Evolutionary conservation across 2,329 filamentous ascomycete genomes (phyloP).

Genomic region (Aspergillus ochraceus): DNA sequence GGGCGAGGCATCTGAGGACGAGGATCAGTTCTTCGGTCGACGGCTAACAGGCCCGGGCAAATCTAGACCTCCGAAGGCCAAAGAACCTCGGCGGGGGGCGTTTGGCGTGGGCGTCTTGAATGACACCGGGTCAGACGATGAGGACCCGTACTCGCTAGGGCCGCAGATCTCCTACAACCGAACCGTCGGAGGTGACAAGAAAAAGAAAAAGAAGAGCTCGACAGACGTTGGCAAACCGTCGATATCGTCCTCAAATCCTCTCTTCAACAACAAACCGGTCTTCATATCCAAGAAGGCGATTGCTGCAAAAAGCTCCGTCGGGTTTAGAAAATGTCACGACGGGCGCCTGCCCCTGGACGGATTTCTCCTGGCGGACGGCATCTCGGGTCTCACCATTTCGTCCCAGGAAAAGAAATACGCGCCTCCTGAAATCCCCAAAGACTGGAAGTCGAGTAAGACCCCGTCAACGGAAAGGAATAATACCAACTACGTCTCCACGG

Average conservation of each 20-base stretch:
- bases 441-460: slow-evolving; percentile 68
- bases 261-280: slow-evolving; percentile 66
- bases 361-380: slow-evolving; percentile 67
- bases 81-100: slow-evolving; percentile 59
- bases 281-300: slow-evolving; percentile 69
- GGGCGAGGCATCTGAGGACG: slow-evolving; percentile 23
- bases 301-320: slow-evolving; percentile 44
- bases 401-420: slow-evolving; percentile 48
- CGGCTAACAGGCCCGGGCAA: slow-evolving; percentile 34
- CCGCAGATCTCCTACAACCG: slow-evolving; percentile 87
- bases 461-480: slow-evolving; percentile 35
- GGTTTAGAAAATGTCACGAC: slow-evolving; percentile 74
- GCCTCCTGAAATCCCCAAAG: slow-evolving; percentile 48
- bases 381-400: slow-evolving; percentile 49
- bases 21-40: slow-evolving; percentile 39
- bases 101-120: slow-evolving; percentile 89
- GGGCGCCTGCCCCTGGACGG: slow-evolving; percentile 77
- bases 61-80: slow-evolving; percentile 51
- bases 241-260: slow-evolving; percentile 61
- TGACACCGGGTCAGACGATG: slow-evolving; percentile 90
- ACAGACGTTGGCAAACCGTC: slow-evolving; percentile 34
- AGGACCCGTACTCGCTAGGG: slow-evolving; percentile 89
- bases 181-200: slow-evolving; percentile 77
- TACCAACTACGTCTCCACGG: slow-evolving; percentile 61
- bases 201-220: slow-evolving; percentile 66